Base-by-base conservation (phyloP, 768 basidiomycete species). In the Collybia mongolica region DNA sequence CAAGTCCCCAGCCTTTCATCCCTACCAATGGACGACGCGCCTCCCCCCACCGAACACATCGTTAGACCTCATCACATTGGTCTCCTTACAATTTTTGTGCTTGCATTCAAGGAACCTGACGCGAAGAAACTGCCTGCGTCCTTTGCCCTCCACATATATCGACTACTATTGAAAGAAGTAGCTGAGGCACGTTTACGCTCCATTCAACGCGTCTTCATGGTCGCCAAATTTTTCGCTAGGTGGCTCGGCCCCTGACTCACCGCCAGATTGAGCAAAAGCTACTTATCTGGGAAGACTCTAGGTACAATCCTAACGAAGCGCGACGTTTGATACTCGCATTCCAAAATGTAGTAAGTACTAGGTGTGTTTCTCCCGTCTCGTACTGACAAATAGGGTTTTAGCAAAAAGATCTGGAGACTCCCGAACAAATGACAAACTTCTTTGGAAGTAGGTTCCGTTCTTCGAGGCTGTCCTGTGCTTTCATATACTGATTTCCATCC, bases 31-130 rank as follows among this genome's bases (percentile, higher is more conserved):
- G 76, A 67, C 44, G 78, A 80, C 28, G 71, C 74, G 18, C 81
- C 80, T 47, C 82, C 84, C 6, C 83, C 85, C 1, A 76, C 79
- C 6, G 79, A 82, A 45, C 85, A 89, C 65, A 73, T 82, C 49
- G 74, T 93, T 23, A 76, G 83, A 48, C 88, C 90, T 1, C 90
- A 93, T 58, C 91, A 93, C 62, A 72, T 93, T 44, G 77, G 78
- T 43, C 70, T 92, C 14, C 71, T 92, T 26, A 77, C 79, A 28
- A 70, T 90, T 20, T 71, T 91, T 29, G 70, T 83, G 51, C 69
- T 86, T 11, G 69, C 79, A 3, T 88, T 84, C 64, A 84, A 81
- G 61, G 83, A 86, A 54, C 73, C 74, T 50, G 73, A 74, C 20
- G 67, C 75, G 38, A 75, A 74, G 48, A 73, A 73, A 20, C 73